Conservation (phyloP, 441 rosid species). For the Brassica balearica region DNA sequence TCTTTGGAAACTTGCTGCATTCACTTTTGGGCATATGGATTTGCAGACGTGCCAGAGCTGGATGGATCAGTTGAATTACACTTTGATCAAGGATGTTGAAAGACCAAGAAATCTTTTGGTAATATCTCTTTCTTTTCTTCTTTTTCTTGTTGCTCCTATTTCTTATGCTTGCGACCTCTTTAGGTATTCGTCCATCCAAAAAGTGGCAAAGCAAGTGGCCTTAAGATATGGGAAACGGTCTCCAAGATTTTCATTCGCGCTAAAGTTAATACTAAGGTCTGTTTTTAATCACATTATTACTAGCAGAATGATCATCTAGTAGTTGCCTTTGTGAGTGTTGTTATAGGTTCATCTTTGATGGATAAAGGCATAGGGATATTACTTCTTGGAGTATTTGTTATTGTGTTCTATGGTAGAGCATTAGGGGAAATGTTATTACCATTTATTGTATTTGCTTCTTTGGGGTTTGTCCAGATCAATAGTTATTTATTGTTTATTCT, state of each 20-base stretch:
- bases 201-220: conserved; percentile 86
- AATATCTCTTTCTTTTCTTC: conserved; percentile 31
- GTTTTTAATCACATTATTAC: background rate
- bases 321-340: background rate
- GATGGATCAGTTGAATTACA: conserved; percentile 63
- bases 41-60: conserved; percentile 68
- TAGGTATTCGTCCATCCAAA: conserved; percentile 86
- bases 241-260: conserved; percentile 77
- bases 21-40: conserved; percentile 76
- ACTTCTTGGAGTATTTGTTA: background rate
- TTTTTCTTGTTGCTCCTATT: background rate
- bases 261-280: conserved; percentile 75
- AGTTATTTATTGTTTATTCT: background rate
- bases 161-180: conserved; percentile 41
- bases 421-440: background rate
- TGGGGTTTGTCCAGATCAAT: conserved; percentile 3
- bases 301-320: conserved; percentile 2
- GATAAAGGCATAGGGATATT: background rate
- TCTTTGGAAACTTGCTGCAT: conserved; percentile 56
- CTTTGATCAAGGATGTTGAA: conserved; percentile 53
- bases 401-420: background rate
- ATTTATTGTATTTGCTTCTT: conserved; percentile 14
- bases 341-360: conserved; percentile 14
- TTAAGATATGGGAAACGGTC: conserved; percentile 77
- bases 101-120: conserved; percentile 93